These are phyloP conservation scores for Linderina pennispora DNA, from an alignment of 192 early-diverging fungal species.

Conservation along the genomic window DNA sequence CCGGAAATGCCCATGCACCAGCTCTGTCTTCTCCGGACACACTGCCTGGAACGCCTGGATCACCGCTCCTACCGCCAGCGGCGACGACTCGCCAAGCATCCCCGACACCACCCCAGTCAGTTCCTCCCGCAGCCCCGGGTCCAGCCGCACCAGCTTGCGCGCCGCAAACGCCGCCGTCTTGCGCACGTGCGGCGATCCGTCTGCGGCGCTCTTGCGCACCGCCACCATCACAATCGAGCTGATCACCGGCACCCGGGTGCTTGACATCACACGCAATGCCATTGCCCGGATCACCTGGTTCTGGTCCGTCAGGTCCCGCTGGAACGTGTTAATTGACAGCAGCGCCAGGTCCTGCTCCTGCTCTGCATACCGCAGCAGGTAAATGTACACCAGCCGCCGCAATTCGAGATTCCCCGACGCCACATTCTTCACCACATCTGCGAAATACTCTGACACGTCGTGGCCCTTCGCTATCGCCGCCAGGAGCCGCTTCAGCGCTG, in stretches of 20 bases:
- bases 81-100: slow-evolving; percentile 78
- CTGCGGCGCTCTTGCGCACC: slow-evolving; percentile 78
- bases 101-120: slow-evolving; percentile 69
- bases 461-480: slow-evolving; percentile 89
- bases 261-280: slow-evolving; percentile 93
- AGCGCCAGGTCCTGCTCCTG: slow-evolving; percentile 94
- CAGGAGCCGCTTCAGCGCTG: slow-evolving; percentile 85
- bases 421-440: slow-evolving; percentile 97
- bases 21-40: slow-evolving; percentile 76
- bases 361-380: slow-evolving; percentile 90
- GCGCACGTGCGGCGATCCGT: slow-evolving; percentile 88
- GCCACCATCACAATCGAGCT: slow-evolving; percentile 87
- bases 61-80: slow-evolving; percentile 82
- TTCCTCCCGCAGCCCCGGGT: slow-evolving; percentile 65
- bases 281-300: slow-evolving; percentile 93
- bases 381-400: slow-evolving; percentile 95
- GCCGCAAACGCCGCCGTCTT: slow-evolving; percentile 89
- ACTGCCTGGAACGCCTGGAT: slow-evolving; percentile 80
- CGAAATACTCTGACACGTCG: slow-evolving; percentile 86
- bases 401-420: slow-evolving; percentile 84
- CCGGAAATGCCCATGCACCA: slow-evolving; percentile 85
- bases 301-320: slow-evolving; percentile 88
- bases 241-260: slow-evolving; percentile 89
- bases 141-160: slow-evolving; percentile 73
- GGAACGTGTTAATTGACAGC: slow-evolving; percentile 96